A percentile compares a stretch with the other conserved stretches of the same genome.
Evolutionary conservation across 2,329 filamentous ascomycete genomes (phyloP).

Genomic region (Fusarium sororula): DNA sequence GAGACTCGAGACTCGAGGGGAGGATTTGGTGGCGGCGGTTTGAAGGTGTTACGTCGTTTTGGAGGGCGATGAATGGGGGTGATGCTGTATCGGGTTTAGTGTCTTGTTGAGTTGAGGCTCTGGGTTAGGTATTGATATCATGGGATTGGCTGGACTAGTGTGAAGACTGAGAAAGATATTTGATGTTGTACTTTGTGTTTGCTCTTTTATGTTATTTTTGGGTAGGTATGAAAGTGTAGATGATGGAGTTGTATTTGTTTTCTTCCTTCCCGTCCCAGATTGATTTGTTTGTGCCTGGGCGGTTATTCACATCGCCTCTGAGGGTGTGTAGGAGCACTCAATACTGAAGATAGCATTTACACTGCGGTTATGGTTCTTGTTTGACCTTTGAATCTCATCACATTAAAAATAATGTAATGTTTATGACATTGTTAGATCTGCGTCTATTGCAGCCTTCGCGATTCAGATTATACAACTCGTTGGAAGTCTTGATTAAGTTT

Average conservation of each 20-base stretch:
- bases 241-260: background rate
- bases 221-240: background rate
- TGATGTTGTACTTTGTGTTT: background rate
- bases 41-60: conserved; percentile 29
- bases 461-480: background rate
- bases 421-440: too few relatives aligned
- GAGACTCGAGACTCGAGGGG: background rate
- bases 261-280: too few relatives aligned
- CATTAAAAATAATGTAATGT: background rate
- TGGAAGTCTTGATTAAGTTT: background rate
- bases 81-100: conserved; percentile 20
- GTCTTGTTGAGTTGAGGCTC: conserved; percentile 26
- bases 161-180: background rate
- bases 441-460: background rate
- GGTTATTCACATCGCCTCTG: background rate
- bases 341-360: too few relatives aligned
- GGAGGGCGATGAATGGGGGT: conserved; percentile 8
- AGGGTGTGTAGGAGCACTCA: too few relatives aligned
- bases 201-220: background rate
- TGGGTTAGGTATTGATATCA: conserved; percentile 1
- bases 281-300: background rate
- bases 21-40: conserved; percentile 12
- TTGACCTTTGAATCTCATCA: background rate
- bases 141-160: background rate
- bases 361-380: background rate